These are phyloP conservation scores for Psilocybe subaeruginosa DNA, from an alignment of 768 basidiomycete genomes.

Conservation along the genomic window DNA sequence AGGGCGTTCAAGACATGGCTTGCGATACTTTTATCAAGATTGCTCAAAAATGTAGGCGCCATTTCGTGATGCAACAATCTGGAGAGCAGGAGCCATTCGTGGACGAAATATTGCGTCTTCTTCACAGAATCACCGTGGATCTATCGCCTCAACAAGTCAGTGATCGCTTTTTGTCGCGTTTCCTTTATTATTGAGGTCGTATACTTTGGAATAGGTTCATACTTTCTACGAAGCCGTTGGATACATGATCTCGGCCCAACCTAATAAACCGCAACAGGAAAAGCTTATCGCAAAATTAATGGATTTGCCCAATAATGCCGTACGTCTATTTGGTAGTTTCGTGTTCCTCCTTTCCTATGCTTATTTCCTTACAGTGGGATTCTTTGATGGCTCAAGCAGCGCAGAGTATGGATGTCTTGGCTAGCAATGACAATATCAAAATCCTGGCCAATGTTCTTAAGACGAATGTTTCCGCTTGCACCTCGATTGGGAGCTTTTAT, in stretches of 20 bases:
- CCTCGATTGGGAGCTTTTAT: constrained; percentile 96
- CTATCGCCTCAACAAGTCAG: constrained; percentile 84
- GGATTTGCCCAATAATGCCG: constrained; percentile 97
- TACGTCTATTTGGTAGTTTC: constrained; percentile 38
- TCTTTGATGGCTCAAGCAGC: constrained; percentile 95
- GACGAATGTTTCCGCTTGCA: constrained; percentile 97
- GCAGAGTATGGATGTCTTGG: constrained; percentile 89
- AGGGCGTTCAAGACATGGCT: constrained; percentile 99
- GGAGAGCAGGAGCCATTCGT: constrained; percentile 98
- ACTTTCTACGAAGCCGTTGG: constrained; percentile 99
- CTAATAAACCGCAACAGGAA: constrained; percentile 97
- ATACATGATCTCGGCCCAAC: constrained; percentile 99
- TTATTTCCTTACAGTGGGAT: constrained; percentile 76
- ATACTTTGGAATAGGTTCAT: constrained; percentile 59
- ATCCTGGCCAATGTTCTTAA: constrained; percentile 96
- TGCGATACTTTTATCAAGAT: constrained; percentile 99
- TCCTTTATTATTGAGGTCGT: constrained; percentile 22
- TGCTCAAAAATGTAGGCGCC: constrained; percentile 95
- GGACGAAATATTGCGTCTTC: constrained; percentile 90
- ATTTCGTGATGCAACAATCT: constrained; percentile 98
- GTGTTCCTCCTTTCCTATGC: constrained; percentile 2
- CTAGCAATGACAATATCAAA: constrained; percentile 92
- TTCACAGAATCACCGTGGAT: constrained; percentile 95
- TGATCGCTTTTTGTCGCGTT: constrained; percentile 18
- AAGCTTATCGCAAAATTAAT: constrained; percentile 93